phyloP scores from a whole-genome alignment of 139 green algal species.

The Chlorella sp. region DNA sequence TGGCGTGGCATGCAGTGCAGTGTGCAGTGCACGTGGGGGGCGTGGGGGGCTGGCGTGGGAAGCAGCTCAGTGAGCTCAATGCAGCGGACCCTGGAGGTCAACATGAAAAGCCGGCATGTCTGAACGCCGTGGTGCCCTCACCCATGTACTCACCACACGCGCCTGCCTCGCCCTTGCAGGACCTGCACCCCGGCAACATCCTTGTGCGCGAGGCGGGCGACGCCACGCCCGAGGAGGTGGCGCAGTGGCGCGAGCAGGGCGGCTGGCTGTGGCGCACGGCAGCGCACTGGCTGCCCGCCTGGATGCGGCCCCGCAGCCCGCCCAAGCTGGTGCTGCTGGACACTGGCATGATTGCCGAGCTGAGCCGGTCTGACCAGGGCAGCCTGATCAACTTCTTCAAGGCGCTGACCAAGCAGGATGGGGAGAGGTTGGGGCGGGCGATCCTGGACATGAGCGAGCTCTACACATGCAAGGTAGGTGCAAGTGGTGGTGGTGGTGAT shows the following conservation, averaged over 20 bases:
- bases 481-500: too few relatives aligned
- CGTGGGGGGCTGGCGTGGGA: background rate
- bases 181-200: slow-evolving; percentile 86
- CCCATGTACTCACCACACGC: too few relatives aligned
- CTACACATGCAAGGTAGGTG: slow-evolving; percentile 44
- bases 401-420: slow-evolving; percentile 54
- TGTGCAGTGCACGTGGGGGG: background rate
- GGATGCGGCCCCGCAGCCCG: slow-evolving; percentile 12
- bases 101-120: too few relatives aligned
- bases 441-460: slow-evolving; percentile 54
- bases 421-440: slow-evolving; percentile 33
- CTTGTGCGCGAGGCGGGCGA: slow-evolving; percentile 56
- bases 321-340: slow-evolving; percentile 19
- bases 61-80: background rate
- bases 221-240: background rate
- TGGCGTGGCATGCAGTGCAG: background rate
- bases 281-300: background rate
- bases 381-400: slow-evolving; percentile 64
- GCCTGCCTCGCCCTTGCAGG: slow-evolving; percentile 51
- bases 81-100: too few relatives aligned
- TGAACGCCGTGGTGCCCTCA: too few relatives aligned
- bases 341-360: slow-evolving; percentile 66
- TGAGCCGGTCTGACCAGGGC: slow-evolving; percentile 46
- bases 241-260: too few relatives aligned
- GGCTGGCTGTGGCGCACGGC: background rate